Evolutionary conservation across 2,329 filamentous ascomycete species (phyloP).

Genomic region (Alternaria burnsii): DNA sequence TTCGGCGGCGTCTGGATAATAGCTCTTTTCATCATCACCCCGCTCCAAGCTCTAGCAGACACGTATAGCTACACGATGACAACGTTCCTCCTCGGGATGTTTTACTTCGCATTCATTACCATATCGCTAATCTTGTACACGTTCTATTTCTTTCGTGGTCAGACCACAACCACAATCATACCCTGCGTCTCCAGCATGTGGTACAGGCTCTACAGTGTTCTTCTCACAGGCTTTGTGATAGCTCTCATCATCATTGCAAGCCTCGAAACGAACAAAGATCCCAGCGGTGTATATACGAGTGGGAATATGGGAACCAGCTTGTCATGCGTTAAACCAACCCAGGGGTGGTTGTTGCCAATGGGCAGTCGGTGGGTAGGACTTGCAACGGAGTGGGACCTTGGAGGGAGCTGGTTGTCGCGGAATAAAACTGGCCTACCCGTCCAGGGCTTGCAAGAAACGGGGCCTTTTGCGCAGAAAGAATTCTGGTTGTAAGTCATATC

Average conservation of each 20-base stretch:
- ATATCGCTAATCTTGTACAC: neutral
- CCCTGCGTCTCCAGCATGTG: constrained; percentile 20
- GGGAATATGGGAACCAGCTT: too few relatives aligned
- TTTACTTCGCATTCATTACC: neutral
- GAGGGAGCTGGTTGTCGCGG: accelerated
- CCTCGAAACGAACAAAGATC: constrained; percentile 14
- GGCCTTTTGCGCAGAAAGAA: neutral
- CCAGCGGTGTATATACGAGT: neutral
- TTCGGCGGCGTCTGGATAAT: neutral
- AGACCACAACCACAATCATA: constrained; percentile 21
- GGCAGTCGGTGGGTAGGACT: neutral
- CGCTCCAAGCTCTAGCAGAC: too few relatives aligned
- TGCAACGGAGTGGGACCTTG: neutral
- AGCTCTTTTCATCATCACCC: neutral
- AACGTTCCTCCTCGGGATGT: neutral
- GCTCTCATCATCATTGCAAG: constrained; percentile 15
- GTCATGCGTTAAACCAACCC: neutral
- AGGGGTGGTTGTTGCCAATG: neutral
- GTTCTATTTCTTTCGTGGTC: constrained; percentile 13
- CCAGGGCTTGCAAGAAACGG: neutral
- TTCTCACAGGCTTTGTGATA: constrained; percentile 8
- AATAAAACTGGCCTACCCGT: neutral
- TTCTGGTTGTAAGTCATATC: neutral
- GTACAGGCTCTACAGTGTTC: constrained; percentile 25
- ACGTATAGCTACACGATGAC: neutral